Conservation (phyloP, 768 basidiomycete genomes). For the Mycena capillaripes region DNA sequence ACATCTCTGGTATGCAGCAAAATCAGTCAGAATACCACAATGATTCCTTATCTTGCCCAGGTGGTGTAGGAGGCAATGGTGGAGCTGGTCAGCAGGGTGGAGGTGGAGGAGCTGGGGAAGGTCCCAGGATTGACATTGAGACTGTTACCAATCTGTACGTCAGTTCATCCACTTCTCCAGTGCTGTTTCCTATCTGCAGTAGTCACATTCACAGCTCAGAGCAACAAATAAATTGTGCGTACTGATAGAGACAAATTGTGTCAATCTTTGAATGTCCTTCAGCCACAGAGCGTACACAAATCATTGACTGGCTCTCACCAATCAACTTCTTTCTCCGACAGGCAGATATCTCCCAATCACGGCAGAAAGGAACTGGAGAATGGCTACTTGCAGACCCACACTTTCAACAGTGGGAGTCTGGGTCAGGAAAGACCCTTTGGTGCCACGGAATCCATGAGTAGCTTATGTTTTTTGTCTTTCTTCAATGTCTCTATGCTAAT, state of each 20-base stretch:
- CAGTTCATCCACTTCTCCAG: not conserved
- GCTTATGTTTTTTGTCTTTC: not conserved
- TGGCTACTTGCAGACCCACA: no score
- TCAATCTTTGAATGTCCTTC: no score
- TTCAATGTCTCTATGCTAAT: not conserved
- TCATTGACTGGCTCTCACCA: no score
- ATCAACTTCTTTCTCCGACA: no score
- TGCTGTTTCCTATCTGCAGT: no score
- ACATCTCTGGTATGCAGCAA: slow-evolving; percentile 2
- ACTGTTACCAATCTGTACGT: not conserved
- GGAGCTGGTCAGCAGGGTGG: not conserved
- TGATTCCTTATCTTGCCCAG: not conserved
- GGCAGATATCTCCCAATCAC: no score
- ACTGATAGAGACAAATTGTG: not conserved
- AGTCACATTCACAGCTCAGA: no score
- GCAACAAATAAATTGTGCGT: not conserved
- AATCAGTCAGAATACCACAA: not conserved
- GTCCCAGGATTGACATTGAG: not conserved
- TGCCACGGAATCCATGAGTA: not conserved
- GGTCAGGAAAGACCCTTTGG: no score
- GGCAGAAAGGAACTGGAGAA: no score
- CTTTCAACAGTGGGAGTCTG: no score
- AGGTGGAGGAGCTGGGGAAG: not conserved
- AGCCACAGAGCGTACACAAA: no score
- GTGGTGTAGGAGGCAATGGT: not conserved